phyloP scores from a whole-genome alignment of 1,139 yeast species.

The Candida gigantensis region DNA sequence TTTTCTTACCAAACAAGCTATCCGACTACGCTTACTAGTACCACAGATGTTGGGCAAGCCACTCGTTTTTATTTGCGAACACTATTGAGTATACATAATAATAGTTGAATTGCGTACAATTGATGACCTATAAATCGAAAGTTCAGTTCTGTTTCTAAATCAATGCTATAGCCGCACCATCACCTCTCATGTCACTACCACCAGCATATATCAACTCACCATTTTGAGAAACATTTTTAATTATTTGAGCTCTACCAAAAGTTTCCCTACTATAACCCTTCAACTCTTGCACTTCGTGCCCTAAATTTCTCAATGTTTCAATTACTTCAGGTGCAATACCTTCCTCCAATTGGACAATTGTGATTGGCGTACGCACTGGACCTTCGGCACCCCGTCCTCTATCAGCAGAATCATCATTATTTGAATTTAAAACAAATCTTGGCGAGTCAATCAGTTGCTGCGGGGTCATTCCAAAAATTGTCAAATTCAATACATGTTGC shows the following conservation, averaged over 20 bases:
- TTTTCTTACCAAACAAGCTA: no score
- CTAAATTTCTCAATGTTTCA: slow-evolving; percentile 47
- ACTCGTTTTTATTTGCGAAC: no score
- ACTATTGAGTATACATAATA: no score
- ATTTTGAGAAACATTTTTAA: slow-evolving; percentile 43
- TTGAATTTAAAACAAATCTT: slow-evolving; percentile 62
- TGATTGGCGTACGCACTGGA: slow-evolving; percentile 60
- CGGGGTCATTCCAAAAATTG: slow-evolving; percentile 64
- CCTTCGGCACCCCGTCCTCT: slow-evolving; percentile 65
- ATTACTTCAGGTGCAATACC: slow-evolving; percentile 52
- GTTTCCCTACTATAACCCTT: slow-evolving; percentile 45
- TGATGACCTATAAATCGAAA: no score
- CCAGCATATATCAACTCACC: slow-evolving; percentile 58
- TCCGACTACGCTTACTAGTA: no score
- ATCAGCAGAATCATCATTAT: slow-evolving; percentile 47
- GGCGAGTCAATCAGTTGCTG: slow-evolving; percentile 81
- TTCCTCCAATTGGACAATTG: slow-evolving; percentile 66
- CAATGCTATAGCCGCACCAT: slow-evolving; percentile 63
- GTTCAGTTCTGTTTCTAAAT: no score
- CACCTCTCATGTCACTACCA: slow-evolving; percentile 80
- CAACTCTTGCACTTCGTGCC: slow-evolving; percentile 57
- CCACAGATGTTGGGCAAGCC: no score
- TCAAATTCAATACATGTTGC: slow-evolving; percentile 69
- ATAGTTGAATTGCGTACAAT: no score
- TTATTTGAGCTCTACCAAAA: slow-evolving; percentile 79